Evolutionary conservation across 176 grass and related monocot species (phyloP), one percentile per base, ranked within the genome.

Genomic region (Canna indica): DNA sequence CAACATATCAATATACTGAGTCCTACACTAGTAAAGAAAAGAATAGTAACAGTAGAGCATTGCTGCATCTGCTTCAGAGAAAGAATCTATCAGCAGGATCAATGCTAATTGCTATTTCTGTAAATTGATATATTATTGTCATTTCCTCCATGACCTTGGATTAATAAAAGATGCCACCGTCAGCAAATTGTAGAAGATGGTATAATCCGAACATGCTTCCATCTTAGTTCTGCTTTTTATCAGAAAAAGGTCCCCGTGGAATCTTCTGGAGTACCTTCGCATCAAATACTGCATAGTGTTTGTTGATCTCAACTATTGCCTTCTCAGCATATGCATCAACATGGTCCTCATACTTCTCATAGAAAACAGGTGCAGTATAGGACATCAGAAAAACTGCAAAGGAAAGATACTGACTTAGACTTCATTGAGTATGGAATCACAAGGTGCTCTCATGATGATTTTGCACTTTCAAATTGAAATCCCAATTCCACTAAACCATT

Each of bases 321-420:
- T 83, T 89, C 71, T 90, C 85, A 9, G 85, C 85, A 25, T 67
- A 68, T 29, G 59, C 68, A 59, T 96, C 92, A 12, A 96, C 81
- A 67, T 88, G 67, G 78, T 91, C 88, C 81, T 90, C 85, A 7
- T 89, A 89, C 47, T 80, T 89, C 77, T 96, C 88, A 29, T 90
- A 91, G 35, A 91, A 60, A 76, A 89, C 82, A 36, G 93, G 93
- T 22, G 77, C 68, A 0, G 88, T 89, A 76, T 87, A 85, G 73
- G 77, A 76, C 65, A 85, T 84, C 77, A 91, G 75, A 64, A 96
- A 85, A 69, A 81, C 88, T 96, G 77, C 71, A 79, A 22, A 36
- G 16, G 22, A 36, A 13, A 58, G 1, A 2, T 59, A 61, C 22
- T 18, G 11, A 27, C 10, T 54, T 54, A n/a, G 50, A 54, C 3